Base-by-base conservation (phyloP, 164 flowering plant genomes). In the Pachysandra terminalis region DNA sequence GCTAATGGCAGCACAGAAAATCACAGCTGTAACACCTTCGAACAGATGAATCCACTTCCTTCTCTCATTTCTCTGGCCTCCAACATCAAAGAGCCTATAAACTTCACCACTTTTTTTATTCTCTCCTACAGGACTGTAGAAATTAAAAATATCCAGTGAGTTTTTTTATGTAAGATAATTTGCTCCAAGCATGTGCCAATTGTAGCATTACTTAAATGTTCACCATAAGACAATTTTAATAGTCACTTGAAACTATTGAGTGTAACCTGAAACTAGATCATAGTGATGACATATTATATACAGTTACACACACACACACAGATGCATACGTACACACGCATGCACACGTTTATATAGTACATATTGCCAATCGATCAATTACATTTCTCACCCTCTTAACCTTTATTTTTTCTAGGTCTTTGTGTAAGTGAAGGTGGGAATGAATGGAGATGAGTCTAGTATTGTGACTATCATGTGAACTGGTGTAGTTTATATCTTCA, bases 11-110 rank as follows among this genome's bases (percentile, higher is more conserved):
- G 89, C 97, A 80, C 99, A 96, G 77, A 96, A 92, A 26, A 93
- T 96, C 59, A 96, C 98, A 67, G 97, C 95, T 52, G 97, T 79
- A 61, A 96, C 97, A 49, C 97, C 99, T 77, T 96, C 99, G 82
- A 96, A 96, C 56, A 96, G 82, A 85, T 96, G 99, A 70, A 96
- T 96, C 98, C 99, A 96, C 70, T 96, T 96, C 77, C 99, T 90
- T 82, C 98, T 84, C 85, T 96, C 99, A 71, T 96, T 96, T 83
- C 93, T 86, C 77, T 96, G 98, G 64, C 98, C 99, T 65, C 98
- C 99, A 72, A 93, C 99, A 82, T 93, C 98, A 82, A 87, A 96
- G 32, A 96, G 93, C 74, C 98, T 85, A 72, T 96, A 93, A 22
- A 93, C 99, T 84, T 93, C 98, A 56, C 99, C 99, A 73, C 98